Evolutionary conservation across 1,284 basidiomycete genomes (phyloP).

Genomic region (Ustilago trichophora): DNA sequence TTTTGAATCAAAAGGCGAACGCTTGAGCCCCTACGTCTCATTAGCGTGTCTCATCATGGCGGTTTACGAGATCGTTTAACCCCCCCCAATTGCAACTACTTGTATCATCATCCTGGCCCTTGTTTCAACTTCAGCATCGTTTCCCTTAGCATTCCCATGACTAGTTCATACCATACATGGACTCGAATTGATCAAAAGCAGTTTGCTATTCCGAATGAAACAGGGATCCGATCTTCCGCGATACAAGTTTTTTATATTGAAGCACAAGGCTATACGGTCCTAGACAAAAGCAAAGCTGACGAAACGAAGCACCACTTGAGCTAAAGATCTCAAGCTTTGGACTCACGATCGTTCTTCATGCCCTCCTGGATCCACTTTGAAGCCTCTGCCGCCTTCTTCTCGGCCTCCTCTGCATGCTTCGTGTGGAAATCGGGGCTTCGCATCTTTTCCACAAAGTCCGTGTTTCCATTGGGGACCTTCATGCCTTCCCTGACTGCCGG

Average conservation of each 20-base stretch:
- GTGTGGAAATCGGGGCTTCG: slow-evolving; percentile 21
- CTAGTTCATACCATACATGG: too few relatives aligned
- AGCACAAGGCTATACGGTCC: too few relatives aligned
- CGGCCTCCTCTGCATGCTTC: slow-evolving; percentile 14
- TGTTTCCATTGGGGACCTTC: slow-evolving; percentile 30
- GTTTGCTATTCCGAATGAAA: too few relatives aligned
- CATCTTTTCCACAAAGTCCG: slow-evolving; percentile 40
- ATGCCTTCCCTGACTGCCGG: slow-evolving; percentile 29
- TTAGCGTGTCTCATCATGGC: slow-evolving; percentile 65
- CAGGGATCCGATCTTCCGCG: too few relatives aligned
- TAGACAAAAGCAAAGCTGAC: neutral
- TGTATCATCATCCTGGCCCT: neutral
- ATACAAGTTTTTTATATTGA: too few relatives aligned
- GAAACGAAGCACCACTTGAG: too few relatives aligned
- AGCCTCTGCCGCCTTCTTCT: slow-evolving; percentile 24
- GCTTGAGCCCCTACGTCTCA: slow-evolving; percentile 64
- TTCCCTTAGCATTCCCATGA: neutral
- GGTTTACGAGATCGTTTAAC: slow-evolving; percentile 50
- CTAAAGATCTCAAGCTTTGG: slow-evolving; percentile 20
- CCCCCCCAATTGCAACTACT: too few relatives aligned
- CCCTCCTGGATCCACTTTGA: slow-evolving; percentile 45
- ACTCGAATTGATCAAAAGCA: too few relatives aligned
- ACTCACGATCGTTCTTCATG: slow-evolving; percentile 43
- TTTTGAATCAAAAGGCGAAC: slow-evolving; percentile 50
- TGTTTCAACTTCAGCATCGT: slow-evolving; percentile 7